These are phyloP conservation scores for Fraxinus greggii DNA, from an alignment of 305 asterid species.

Conservation along the genomic window DNA sequence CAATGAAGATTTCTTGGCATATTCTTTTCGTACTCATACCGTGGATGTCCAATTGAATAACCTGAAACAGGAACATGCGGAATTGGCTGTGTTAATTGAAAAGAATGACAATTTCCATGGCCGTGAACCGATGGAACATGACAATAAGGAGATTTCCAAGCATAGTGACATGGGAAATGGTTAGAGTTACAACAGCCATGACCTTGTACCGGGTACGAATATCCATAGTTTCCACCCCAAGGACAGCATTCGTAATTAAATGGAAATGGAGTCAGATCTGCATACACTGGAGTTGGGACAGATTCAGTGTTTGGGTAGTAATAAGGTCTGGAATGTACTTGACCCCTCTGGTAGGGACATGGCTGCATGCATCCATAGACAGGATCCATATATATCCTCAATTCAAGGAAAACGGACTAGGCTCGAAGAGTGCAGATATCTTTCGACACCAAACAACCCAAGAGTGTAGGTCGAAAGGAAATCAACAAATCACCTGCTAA, in stretches of 20 bases:
- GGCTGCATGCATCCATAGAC: slow-evolving; percentile 32
- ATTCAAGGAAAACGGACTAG: background rate
- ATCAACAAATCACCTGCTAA: slow-evolving; percentile 3
- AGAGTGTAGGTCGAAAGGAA: background rate
- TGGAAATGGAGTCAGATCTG: slow-evolving; percentile 30
- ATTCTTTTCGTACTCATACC: slow-evolving; percentile 32
- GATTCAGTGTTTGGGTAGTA: slow-evolving; percentile 30
- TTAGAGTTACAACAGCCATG: slow-evolving; percentile 48
- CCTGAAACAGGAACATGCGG: slow-evolving; percentile 35
- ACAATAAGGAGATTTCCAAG: slow-evolving; percentile 43
- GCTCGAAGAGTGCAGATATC: background rate
- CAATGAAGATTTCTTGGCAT: slow-evolving; percentile 43
- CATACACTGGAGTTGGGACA: slow-evolving; percentile 29
- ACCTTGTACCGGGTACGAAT: slow-evolving; percentile 31
- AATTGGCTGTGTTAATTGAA: slow-evolving; percentile 29
- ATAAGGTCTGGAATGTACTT: slow-evolving; percentile 33
- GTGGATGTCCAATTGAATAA: slow-evolving; percentile 33
- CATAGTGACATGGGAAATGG: slow-evolving; percentile 27
- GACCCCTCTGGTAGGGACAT: slow-evolving; percentile 44
- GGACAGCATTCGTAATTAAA: slow-evolving; percentile 37
- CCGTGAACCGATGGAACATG: slow-evolving; percentile 32
- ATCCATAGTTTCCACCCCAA: slow-evolving; percentile 37
- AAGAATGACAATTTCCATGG: slow-evolving; percentile 35
- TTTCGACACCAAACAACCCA: background rate
- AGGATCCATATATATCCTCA: slow-evolving; percentile 31